phyloP scores from a whole-genome alignment of 805 yeast genomes.

The Kazachstania martiniae region DNA sequence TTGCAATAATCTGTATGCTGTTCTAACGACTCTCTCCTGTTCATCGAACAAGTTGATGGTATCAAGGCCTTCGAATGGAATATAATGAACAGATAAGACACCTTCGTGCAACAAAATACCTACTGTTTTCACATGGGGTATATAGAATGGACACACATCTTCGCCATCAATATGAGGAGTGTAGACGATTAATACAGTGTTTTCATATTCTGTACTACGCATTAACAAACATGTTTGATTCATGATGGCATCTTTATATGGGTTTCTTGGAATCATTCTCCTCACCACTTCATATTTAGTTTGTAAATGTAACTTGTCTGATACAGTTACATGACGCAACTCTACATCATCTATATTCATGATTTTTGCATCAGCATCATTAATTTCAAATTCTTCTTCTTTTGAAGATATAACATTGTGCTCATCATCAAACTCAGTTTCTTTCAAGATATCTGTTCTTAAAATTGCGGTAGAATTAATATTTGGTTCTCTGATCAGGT shows the following conservation, averaged over 20 bases:
- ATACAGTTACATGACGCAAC: constrained; percentile 14
- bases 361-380: constrained; percentile 14
- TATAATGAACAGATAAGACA: constrained; percentile 59
- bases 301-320: constrained; percentile 15
- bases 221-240: constrained; percentile 71
- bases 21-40: constrained; percentile 59
- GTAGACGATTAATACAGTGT: constrained; percentile 53
- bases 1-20: constrained; percentile 66
- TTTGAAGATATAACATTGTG: background rate
- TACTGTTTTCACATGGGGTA: constrained; percentile 77
- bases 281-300: constrained; percentile 50
- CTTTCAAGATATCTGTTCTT: constrained; percentile 71
- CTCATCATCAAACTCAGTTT: constrained; percentile 31
- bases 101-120: constrained; percentile 47
- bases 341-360: constrained; percentile 34
- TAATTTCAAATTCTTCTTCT: constrained; percentile 4
- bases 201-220: constrained; percentile 19
- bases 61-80: constrained; percentile 39
- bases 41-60: constrained; percentile 24
- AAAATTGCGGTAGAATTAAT: constrained; percentile 85
- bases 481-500: constrained; percentile 73
- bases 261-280: constrained; percentile 84
- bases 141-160: constrained; percentile 71
- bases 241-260: constrained; percentile 69
- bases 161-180: constrained; percentile 57